phyloP scores from a whole-genome alignment of 345 rosid species.

The Dovyalis caffra region DNA sequence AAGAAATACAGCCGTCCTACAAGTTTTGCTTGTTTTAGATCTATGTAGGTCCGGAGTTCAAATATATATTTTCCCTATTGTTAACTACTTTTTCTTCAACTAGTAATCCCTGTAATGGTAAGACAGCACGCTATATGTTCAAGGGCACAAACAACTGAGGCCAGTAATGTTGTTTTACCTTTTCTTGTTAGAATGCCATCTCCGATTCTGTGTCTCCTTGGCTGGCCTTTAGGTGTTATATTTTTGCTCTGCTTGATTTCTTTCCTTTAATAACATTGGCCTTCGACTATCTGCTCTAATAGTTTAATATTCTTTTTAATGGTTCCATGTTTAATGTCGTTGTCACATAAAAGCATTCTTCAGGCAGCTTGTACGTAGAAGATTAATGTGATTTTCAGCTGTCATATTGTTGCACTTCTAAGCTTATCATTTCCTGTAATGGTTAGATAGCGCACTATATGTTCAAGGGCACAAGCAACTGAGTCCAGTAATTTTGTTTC shows the following conservation, averaged over 20 bases:
- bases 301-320: not conserved
- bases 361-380: not conserved
- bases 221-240: too few relatives aligned
- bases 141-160: not conserved
- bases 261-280: not conserved
- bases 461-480: not conserved
- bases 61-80: not conserved
- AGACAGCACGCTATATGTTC: not conserved
- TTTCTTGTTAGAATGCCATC: too few relatives aligned
- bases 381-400: not conserved
- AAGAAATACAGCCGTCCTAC: not conserved
- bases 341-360: not conserved
- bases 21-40: not conserved
- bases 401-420: not conserved
- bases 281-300: not conserved
- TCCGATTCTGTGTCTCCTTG: too few relatives aligned
- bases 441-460: not conserved
- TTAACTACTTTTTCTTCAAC: not conserved
- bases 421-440: not conserved
- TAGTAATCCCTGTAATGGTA: not conserved
- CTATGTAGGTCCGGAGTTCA: not conserved
- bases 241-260: too few relatives aligned
- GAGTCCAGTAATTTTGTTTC: not conserved
- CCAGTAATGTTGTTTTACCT: not conserved
- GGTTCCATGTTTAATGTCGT: not conserved